Evolutionary conservation across 2,329 filamentous ascomycete species (phyloP).

Genomic region (Stachybotrys chlorohalonatus): DNA sequence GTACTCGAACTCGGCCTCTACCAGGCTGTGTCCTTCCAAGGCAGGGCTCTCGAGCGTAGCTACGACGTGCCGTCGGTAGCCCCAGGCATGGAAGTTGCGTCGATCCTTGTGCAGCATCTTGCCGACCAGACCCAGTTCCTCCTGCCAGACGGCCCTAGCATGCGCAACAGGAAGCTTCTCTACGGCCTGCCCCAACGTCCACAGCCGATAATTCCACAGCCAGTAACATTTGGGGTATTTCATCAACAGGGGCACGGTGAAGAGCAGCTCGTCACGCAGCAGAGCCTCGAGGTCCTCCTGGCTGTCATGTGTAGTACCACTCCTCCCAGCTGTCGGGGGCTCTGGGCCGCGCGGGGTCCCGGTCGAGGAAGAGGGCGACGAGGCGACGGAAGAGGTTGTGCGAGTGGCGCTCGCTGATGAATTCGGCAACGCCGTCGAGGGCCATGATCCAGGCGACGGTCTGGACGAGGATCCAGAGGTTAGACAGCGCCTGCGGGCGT

Average conservation of each 20-base stretch:
- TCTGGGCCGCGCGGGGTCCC: constrained; percentile 37
- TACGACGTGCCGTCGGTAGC: constrained; percentile 75
- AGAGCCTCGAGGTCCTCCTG: constrained; percentile 42
- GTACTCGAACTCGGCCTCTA: constrained; percentile 76
- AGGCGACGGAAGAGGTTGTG: constrained; percentile 57
- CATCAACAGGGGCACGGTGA: constrained; percentile 75
- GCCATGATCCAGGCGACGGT: constrained; percentile 40
- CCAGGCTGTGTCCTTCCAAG: constrained; percentile 52
- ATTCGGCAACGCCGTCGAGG: constrained; percentile 46
- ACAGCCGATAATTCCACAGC: constrained; percentile 95
- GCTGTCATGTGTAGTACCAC: constrained; percentile 40
- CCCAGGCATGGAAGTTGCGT: constrained; percentile 96
- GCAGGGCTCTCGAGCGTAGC: constrained; percentile 56
- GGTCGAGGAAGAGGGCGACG: constrained; percentile 40
- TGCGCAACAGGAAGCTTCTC: constrained; percentile 44
- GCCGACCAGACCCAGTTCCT: constrained; percentile 70
- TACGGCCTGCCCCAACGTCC: constrained; percentile 69
- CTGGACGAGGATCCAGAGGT: constrained; percentile 48
- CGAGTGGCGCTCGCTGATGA: constrained; percentile 43
- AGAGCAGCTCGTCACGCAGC: constrained; percentile 66
- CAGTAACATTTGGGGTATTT: constrained; percentile 96
- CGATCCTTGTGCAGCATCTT: constrained; percentile 85
- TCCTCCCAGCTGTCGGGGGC: constrained; percentile 40
- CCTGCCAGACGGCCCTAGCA: constrained; percentile 66
- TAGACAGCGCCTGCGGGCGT: constrained; percentile 68